Evolutionary conservation across 2,329 filamentous ascomycete genomes (phyloP).

Genomic region (Epichloe coenophiala): DNA sequence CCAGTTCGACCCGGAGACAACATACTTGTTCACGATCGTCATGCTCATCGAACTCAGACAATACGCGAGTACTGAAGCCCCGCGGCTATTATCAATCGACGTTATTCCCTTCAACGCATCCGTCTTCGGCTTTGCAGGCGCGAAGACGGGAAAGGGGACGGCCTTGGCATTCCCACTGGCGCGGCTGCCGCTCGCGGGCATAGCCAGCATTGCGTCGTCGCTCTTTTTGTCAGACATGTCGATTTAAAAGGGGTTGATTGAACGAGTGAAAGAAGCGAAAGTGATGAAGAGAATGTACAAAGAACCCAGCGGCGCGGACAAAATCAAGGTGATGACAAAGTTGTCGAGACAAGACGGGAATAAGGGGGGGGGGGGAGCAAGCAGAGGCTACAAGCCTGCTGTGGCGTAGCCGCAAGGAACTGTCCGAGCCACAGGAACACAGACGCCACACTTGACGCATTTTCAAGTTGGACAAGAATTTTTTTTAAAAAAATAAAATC

Average conservation of each 20-base stretch:
- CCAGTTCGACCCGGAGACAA: constrained; percentile 79
- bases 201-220: constrained; percentile 1
- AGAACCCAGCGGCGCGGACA: not conserved
- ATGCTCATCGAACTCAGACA: constrained; percentile 95
- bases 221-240: constrained; percentile 6
- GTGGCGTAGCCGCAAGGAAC: not conserved
- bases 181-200: not conserved
- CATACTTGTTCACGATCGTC: constrained; percentile 99
- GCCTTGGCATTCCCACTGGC: not conserved
- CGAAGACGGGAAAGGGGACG: constrained; percentile 1
- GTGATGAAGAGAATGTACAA: not conserved
- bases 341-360: not conserved
- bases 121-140: constrained; percentile 4
- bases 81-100: constrained; percentile 56
- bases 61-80: constrained; percentile 74
- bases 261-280: not conserved
- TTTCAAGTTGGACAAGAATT: not conserved
- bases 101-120: constrained; percentile 2
- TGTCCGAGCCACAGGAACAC: not conserved
- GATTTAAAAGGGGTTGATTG: not conserved
- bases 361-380: not conserved
- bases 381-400: too few relatives aligned
- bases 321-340: not conserved
- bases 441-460: not conserved
- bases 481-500: too few relatives aligned